Evolutionary conservation across 495 filamentous ascomycete genomes (phyloP), one percentile per base, ranked within the genome.

Genomic region (Barbatosphaeria neglecta): DNA sequence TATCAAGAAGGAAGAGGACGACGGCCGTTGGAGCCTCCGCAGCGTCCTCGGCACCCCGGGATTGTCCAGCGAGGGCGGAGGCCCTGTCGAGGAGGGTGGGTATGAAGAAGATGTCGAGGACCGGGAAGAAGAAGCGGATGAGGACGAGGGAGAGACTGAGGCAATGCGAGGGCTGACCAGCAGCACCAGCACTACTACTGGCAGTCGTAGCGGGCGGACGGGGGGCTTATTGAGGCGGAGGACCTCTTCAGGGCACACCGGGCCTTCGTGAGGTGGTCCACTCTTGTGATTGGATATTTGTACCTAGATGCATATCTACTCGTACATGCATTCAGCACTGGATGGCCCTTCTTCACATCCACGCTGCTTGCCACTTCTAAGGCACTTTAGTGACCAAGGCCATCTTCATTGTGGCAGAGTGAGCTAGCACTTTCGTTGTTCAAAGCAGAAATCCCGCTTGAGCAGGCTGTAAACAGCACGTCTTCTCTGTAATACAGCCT

Each of bases 91-190:
- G 52, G 31, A 67, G 59, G 58, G 55, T 18, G 53, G 43, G 3
- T 18, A 54, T 45, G 50, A 57, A 44, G 57, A 56, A 31, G 49
- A 59, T 11, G 17, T n/a, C n/a, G 54, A 58, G 39, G 51, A 46
- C 8, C 37, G 45, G 18, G 39, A 37, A 16, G 56, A 52, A 3
- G 54, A 55, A 38, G 57, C 57, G 39, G 20, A 41, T n/a, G n/a
- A n/a, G n/a, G 61, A 67, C 22, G 68, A 68, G 11, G 66, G 66
- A 39, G 66, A 67, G 11, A 62, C 59, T 22, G 60, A 56, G 19
- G 13, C 39, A 22, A 24, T 5, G 19, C 22, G 20, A 22, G 20
- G 15, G 2, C 39, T 11, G 11, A 19, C 1, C 13, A 11, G 17
- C 10, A 41, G 23, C 15, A 31, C 27, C 15, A 31, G 9, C 15